Base-by-base conservation (phyloP, 495 filamentous ascomycete species). In the Tuber microsphaerosporum region DNA sequence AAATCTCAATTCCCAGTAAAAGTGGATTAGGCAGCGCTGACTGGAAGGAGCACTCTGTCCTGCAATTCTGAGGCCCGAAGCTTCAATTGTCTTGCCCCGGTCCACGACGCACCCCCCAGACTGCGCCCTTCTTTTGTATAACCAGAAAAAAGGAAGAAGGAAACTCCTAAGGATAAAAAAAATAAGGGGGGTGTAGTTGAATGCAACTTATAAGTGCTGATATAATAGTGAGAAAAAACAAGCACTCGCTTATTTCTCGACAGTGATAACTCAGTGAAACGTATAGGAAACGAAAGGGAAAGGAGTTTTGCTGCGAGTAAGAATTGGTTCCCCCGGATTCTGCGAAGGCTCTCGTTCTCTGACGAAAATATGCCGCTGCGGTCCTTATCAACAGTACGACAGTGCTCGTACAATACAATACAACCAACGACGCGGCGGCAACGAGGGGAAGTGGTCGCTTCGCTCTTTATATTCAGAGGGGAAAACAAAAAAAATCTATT, bases 381-480 rank as follows among this genome's bases (percentile, higher is more conserved):
- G 26, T 65, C n/a, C 9, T 31, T 17, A 3, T 22, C n/a, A 9
- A 14, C 20, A 26, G 12, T 31, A 8, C n/a, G n/a, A 14, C 22
- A 22, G 5, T 20, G 20, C 16, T 48, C 6, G 45, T 48, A 48
- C 5, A 16, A 20, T 48, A 48, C 45, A 22, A 9, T 56, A n/a
- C 48, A 56, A 56, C 48, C 7, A n/a, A 51, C 20, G 1, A 19
- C 45, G 45, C n/a, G 51, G 44, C 45, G 20, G 71, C 46, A 48
- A 69, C 6, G n/a, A 43, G 12, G 46, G n/a, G 31, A 46, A 56
- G 74, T 45, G 26, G 74, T 43, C 34, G 10, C 22, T 46, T 51
- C 71, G 37, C 71, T 71, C 76, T 76, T 74, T 78, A 74, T 74
- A 72, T 72, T 26, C 51, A 7, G 69, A 19, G 46, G 65, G 17